These are phyloP conservation scores for Huntiella omanensis DNA, from an alignment of 2,329 filamentous ascomycete species.

Conservation along the genomic window DNA sequence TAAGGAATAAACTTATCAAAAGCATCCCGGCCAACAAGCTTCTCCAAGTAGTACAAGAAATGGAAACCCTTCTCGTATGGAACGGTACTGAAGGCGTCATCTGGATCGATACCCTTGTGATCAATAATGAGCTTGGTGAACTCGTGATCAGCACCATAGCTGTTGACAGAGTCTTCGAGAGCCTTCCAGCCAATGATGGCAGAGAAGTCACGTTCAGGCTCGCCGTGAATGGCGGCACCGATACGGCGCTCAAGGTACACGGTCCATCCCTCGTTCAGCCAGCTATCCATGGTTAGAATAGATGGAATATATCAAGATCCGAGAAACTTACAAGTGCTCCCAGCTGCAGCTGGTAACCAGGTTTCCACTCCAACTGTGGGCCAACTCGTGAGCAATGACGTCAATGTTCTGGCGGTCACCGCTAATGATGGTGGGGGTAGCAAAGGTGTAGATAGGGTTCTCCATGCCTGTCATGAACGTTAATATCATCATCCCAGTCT, in stretches of 20 bases:
- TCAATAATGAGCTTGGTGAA: constrained; percentile 84
- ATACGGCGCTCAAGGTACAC: constrained; percentile 84
- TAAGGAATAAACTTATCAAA: constrained; percentile 93
- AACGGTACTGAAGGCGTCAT: constrained; percentile 82
- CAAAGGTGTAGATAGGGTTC: constrained; percentile 88
- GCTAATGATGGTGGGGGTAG: constrained; percentile 83
- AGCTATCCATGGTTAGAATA: constrained; percentile 22
- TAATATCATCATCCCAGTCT: constrained; percentile 9
- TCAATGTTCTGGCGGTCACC: constrained; percentile 84
- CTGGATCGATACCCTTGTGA: constrained; percentile 79
- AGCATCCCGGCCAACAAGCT: constrained; percentile 61
- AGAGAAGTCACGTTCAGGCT: constrained; percentile 77
- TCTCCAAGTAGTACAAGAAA: constrained; percentile 81
- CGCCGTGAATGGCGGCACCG: constrained; percentile 57
- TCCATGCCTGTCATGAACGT: constrained; percentile 45
- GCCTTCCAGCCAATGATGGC: constrained; percentile 93
- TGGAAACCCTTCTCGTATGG: constrained; percentile 96
- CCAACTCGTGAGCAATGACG: constrained; percentile 76
- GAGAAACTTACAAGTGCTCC: constrained; percentile 49
- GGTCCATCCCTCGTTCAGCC: constrained; percentile 74
- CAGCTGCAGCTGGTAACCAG: constrained; percentile 60
- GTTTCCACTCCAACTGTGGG: constrained; percentile 75
- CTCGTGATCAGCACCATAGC: constrained; percentile 67
- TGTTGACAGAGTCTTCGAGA: constrained; percentile 59
- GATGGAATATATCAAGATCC: too few relatives aligned